phyloP scores from a whole-genome alignment of 1,139 yeast genomes.

The Kazachstania sp. region DNA sequence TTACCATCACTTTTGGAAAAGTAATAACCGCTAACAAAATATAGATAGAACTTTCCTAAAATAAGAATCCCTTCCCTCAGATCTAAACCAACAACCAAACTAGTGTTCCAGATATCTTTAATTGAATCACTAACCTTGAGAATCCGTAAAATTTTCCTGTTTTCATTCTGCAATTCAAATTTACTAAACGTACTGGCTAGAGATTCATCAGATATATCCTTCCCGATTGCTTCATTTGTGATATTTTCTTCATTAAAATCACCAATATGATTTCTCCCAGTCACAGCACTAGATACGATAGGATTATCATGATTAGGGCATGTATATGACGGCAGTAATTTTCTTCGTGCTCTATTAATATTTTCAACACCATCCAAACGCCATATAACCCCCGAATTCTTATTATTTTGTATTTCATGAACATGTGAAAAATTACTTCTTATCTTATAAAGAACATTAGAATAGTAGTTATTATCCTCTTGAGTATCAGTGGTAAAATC shows the following conservation, averaged over 20 bases:
- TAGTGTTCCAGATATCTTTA: conserved; percentile 61
- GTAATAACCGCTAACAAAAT: conserved; percentile 62
- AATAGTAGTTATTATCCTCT: conserved; percentile 37
- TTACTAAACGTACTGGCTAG: conserved; percentile 36
- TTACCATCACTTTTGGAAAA: conserved; percentile 42
- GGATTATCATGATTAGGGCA: not conserved
- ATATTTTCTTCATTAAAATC: conserved; percentile 6
- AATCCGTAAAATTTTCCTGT: conserved; percentile 62
- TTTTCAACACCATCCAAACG: conserved; percentile 61
- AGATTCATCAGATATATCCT: conserved; percentile 37
- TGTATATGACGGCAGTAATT: conserved; percentile 10
- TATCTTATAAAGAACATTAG: not conserved
- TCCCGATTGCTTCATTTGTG: conserved; percentile 17
- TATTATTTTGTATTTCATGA: conserved; percentile 37
- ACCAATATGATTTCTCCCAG: conserved; percentile 1
- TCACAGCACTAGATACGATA: not conserved
- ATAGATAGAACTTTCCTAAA: conserved; percentile 53
- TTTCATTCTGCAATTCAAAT: conserved; percentile 40
- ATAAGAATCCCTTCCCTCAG: conserved; percentile 67
- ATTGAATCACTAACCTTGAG: conserved; percentile 66
- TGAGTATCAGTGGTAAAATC: conserved; percentile 54
- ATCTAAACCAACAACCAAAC: conserved; percentile 64
- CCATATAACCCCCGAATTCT: conserved; percentile 34
- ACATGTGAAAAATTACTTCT: conserved; percentile 33
- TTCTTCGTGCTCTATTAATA: conserved; percentile 43